A percentile compares a stretch with the other conserved stretches of the same genome.
Evolutionary conservation across 306 rosid genomes (phyloP).

Genomic region (Lathyrus aphaca): DNA sequence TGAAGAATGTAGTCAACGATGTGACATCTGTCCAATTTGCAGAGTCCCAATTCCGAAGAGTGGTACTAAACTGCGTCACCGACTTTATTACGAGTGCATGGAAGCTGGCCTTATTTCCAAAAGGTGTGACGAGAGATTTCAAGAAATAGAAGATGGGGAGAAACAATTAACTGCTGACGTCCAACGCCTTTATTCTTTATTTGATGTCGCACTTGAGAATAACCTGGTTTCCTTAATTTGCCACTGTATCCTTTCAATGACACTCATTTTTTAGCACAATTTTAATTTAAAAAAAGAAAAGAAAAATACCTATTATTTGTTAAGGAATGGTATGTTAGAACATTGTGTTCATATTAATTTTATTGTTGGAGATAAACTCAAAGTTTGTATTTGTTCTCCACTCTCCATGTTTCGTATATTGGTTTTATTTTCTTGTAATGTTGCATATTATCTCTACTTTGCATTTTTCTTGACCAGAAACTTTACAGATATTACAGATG

Average conservation of each 20-base stretch:
- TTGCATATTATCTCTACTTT: constrained; percentile 9
- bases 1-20: constrained; percentile 90
- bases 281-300: not conserved
- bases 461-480: constrained; percentile 63
- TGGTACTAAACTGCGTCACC: constrained; percentile 60
- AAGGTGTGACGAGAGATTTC: constrained; percentile 76
- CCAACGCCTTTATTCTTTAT: constrained; percentile 77
- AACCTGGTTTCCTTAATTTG: constrained; percentile 84
- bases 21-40: constrained; percentile 89
- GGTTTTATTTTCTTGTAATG: constrained; percentile 9
- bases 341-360: constrained; percentile 18
- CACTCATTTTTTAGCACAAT: constrained; percentile 11
- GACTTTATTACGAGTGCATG: constrained; percentile 78
- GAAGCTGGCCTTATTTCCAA: constrained; percentile 90
- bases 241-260: constrained; percentile 81
- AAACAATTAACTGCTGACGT: constrained; percentile 75
- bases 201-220: constrained; percentile 98
- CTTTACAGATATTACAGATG: constrained; percentile 88
- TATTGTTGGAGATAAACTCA: constrained; percentile 14
- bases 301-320: constrained; percentile 1
- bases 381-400: constrained; percentile 1
- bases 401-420: not conserved
- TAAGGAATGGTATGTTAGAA: constrained; percentile 14
- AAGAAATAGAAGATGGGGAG: constrained; percentile 77
- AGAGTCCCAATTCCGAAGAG: constrained; percentile 68